phyloP scores from a whole-genome alignment of 495 filamentous ascomycete species.

The Penicillium fimorum region DNA sequence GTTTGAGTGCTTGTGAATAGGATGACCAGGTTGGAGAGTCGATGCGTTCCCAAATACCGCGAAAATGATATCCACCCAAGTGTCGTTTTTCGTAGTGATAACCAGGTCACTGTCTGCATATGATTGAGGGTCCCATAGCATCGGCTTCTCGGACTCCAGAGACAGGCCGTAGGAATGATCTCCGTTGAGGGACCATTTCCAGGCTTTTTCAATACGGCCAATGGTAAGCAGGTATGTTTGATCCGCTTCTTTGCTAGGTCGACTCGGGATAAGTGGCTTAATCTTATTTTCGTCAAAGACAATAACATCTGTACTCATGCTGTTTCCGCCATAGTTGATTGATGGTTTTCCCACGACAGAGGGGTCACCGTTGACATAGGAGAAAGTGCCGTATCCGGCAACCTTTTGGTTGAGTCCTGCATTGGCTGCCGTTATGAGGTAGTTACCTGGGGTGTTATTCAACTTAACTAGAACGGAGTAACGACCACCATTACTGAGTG shows the following conservation, averaged over 20 bases:
- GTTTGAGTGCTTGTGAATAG: constrained; percentile 55
- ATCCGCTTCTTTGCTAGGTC: background rate
- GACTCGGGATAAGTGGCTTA: constrained; percentile 1
- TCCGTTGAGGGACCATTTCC: constrained; percentile 35
- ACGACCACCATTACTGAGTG: constrained; percentile 20
- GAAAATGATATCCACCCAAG: constrained; percentile 27
- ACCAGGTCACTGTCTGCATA: constrained; percentile 41
- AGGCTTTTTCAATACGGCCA: constrained; percentile 2
- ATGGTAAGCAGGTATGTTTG: background rate
- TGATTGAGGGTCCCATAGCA: constrained; percentile 24
- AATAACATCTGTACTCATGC: background rate
- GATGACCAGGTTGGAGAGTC: constrained; percentile 34
- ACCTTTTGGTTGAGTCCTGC: constrained; percentile 20
- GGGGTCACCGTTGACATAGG: constrained; percentile 19
- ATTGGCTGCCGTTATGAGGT: constrained; percentile 21
- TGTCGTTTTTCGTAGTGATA: background rate
- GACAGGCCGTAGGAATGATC: constrained; percentile 18
- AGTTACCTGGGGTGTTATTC: constrained; percentile 20
- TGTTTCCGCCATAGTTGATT: constrained; percentile 4
- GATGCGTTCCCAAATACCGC: constrained; percentile 3
- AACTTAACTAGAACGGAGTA: constrained; percentile 25
- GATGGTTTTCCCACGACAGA: constrained; percentile 25
- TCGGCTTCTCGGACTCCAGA: constrained; percentile 26
- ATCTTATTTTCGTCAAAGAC: background rate
- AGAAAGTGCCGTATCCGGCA: constrained; percentile 14